Evolutionary conservation across 73 alveolate species (phyloP).

Genomic region (Tetrahymena malaccensis): DNA sequence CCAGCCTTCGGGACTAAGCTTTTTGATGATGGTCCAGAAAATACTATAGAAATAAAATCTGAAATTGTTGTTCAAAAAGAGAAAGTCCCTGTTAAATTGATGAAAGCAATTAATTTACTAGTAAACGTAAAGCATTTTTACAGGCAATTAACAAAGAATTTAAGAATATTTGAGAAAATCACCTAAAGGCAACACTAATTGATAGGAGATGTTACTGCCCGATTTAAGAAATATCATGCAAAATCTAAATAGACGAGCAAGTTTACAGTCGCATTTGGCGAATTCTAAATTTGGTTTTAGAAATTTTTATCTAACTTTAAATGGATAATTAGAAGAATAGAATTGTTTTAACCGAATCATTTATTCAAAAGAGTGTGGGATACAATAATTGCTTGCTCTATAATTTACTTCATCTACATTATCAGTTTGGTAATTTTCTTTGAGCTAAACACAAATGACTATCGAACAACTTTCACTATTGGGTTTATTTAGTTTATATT

Average conservation of each 20-base stretch:
- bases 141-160: not conserved
- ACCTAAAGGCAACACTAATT: not conserved
- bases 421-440: not conserved
- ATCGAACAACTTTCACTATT: not conserved
- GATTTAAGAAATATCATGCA: not conserved
- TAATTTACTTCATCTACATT: not conserved
- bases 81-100: not conserved
- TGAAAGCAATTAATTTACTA: not conserved
- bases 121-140: not conserved
- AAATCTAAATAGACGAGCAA: not conserved
- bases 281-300: not conserved
- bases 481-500: not conserved
- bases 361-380: not conserved
- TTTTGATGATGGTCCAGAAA: not conserved
- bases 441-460: not conserved
- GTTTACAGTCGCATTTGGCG: not conserved
- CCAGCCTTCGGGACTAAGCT: not conserved
- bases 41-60: not conserved
- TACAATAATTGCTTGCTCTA: not conserved
- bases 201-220: not conserved
- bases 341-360: not conserved
- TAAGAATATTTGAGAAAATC: not conserved
- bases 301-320: not conserved
- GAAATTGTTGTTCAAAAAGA: not conserved
- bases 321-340: not conserved